Evolutionary conservation across 169 alveolate genomes (phyloP).

Genomic region (Hammondia hammondi): DNA sequence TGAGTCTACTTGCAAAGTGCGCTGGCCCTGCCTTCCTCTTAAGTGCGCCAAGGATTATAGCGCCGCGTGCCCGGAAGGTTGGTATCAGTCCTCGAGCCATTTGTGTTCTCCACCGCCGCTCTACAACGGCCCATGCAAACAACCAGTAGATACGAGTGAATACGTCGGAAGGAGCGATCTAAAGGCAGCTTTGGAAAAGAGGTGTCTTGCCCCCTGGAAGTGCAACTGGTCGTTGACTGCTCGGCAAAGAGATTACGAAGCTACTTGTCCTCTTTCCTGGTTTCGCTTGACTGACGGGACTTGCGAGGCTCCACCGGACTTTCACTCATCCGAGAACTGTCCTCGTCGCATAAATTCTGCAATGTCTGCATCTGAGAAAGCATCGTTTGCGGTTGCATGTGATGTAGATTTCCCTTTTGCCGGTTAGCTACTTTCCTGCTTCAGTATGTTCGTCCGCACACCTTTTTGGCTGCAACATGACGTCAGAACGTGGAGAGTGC

Average conservation of each 20-base stretch:
- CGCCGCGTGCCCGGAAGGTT: constrained; percentile 36
- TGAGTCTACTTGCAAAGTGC: constrained; percentile 33
- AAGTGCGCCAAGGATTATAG: constrained; percentile 8
- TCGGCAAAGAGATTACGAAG: constrained; percentile 19
- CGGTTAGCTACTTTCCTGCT: constrained; percentile 5
- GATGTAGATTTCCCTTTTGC: constrained; percentile 37
- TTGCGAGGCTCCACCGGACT: constrained; percentile 43
- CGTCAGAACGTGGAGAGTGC: constrained; percentile 34
- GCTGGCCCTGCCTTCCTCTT: constrained; percentile 49
- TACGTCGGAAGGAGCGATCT: neutral
- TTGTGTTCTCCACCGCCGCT: constrained; percentile 23
- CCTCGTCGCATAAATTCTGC: constrained; percentile 24
- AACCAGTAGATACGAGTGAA: neutral
- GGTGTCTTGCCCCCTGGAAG: constrained; percentile 31
- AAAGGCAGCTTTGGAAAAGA: constrained; percentile 4
- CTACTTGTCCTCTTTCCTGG: constrained; percentile 48
- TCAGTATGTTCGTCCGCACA: neutral
- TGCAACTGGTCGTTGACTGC: neutral
- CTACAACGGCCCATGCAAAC: constrained; percentile 48
- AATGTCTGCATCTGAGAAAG: constrained; percentile 13
- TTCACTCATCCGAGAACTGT: neutral
- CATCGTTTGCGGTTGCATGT: neutral
- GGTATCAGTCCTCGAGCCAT: neutral
- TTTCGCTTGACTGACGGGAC: neutral
- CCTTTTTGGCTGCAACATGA: neutral